A percentile compares a stretch with the other conserved stretches of the same genome.
Evolutionary conservation across 805 yeast species (phyloP).

Genomic region (Candida andamanensis): DNA sequence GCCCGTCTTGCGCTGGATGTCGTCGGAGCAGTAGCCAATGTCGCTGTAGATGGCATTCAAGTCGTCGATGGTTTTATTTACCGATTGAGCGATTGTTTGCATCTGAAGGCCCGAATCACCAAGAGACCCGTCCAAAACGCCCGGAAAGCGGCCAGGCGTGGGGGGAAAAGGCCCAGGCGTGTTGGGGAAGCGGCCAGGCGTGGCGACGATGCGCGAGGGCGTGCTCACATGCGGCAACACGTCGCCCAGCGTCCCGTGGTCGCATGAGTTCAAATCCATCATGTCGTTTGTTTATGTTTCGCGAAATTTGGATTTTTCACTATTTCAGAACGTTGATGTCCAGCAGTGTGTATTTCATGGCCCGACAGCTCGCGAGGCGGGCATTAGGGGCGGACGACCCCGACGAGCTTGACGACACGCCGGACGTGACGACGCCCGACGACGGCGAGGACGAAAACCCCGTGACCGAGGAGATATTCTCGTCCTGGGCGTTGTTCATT

Average conservation of each 20-base stretch:
- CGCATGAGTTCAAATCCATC: background rate
- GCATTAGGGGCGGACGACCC: slow-evolving; percentile 17
- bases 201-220: slow-evolving; percentile 6
- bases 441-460: slow-evolving; percentile 64
- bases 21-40: slow-evolving; percentile 52
- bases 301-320: background rate
- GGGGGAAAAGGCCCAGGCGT: too few relatives aligned
- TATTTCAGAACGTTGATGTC: slow-evolving; percentile 15
- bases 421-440: slow-evolving; percentile 40
- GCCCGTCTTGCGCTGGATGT: slow-evolving; percentile 44
- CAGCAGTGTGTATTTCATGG: slow-evolving; percentile 20
- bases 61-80: slow-evolving; percentile 34
- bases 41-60: slow-evolving; percentile 44
- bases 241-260: background rate
- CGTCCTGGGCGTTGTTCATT: slow-evolving; percentile 96
- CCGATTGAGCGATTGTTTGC: slow-evolving; percentile 28
- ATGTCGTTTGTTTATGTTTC: background rate
- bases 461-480: slow-evolving; percentile 88
- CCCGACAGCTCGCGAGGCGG: slow-evolving; percentile 27
- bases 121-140: too few relatives aligned
- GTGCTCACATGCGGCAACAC: too few relatives aligned
- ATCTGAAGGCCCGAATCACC: too few relatives aligned
- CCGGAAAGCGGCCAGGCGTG: too few relatives aligned
- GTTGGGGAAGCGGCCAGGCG: slow-evolving; percentile 1
- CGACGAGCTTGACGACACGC: slow-evolving; percentile 28